phyloP scores from a whole-genome alignment of 352 stramenopile species.

The Phytopythium sindhum region DNA sequence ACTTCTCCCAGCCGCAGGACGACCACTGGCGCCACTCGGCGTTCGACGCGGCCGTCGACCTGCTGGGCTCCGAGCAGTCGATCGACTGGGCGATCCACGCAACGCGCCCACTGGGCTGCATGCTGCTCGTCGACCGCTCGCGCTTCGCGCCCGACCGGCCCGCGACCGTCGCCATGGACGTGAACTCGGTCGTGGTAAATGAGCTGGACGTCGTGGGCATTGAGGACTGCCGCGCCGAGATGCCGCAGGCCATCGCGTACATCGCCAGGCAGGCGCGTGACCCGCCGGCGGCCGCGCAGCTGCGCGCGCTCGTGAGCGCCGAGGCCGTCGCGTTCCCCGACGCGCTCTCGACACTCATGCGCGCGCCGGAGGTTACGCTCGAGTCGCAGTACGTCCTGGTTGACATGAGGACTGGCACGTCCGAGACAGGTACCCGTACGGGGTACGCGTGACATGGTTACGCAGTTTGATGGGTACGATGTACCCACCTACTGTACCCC shows the following conservation, averaged over 20 bases:
- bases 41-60: conserved; percentile 48
- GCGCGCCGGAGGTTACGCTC: not conserved
- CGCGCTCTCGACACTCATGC: not conserved
- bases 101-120: conserved; percentile 43
- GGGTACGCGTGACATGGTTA: not conserved
- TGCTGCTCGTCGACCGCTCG: conserved; percentile 34
- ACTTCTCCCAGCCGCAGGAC: not conserved
- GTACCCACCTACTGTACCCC: too few relatives aligned
- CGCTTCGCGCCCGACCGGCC: conserved; percentile 28
- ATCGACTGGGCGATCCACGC: conserved; percentile 35
- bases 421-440: not conserved
- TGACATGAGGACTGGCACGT: not conserved
- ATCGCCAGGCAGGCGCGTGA: conserved; percentile 19
- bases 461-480: not conserved
- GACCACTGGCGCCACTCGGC: not conserved
- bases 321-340: not conserved
- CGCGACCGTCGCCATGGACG: conserved; percentile 40
- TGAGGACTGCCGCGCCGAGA: conserved; percentile 24
- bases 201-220: conserved; percentile 49
- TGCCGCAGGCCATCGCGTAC: conserved; percentile 44
- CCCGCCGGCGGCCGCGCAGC: conserved; percentile 12
- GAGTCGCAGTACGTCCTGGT: conserved; percentile 6
- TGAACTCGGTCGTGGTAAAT: conserved; percentile 71
- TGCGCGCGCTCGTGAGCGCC: conserved; percentile 14
- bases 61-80: conserved; percentile 43